Evolutionary conservation across 140 eudicot genomes (phyloP), one percentile per base, ranked within the genome.

Genomic region (Erigeron philadelphicus): DNA sequence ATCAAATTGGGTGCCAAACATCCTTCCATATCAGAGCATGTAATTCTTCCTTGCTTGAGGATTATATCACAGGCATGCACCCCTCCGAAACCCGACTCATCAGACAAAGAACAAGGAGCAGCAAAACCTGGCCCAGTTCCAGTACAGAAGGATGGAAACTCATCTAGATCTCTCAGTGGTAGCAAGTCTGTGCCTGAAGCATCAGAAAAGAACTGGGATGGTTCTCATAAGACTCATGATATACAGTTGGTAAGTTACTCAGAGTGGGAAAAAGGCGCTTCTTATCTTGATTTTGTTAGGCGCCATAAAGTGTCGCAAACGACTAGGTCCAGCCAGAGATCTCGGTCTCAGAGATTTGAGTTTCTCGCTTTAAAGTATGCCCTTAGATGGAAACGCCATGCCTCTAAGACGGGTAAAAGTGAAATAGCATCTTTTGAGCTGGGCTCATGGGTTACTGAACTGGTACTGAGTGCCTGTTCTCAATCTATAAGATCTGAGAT

Each of bases 401-500:
- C 95, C 72, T 71, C 76, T 56, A 86, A 76, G 63, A 77, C 83
- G 0, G 82, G 70, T 47, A 81, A 81, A 68, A 85, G 84, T 79
- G 97, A 85, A 50, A 78, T 87, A 21, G 77, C 83, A 67, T 84
- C 96, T 13, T 94, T 94, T 82, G 99, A 94, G 77, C 81, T 94
- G 72, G 99, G 99, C n/a, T 90, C 99, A 41, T 94, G 99, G 99
- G 97, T 94, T 61, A 90, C 99, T 15, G 99, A 88, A 81, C 92
- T 94, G 49, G 86, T 94, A 63, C 69, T 94, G 71, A 94, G 99
- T 87, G 97, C 99, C 67, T 94, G 99, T 78, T 94, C 97, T 68
- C 99, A 87, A 75, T 87, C 99, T 55, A 94, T 94, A 76, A 85
- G 99, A 78, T 85, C 97, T 31, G 97, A 90, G 82, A 94, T 94